Evolutionary conservation across 345 rosid genomes (phyloP).

Genomic region (Populus nigra): DNA sequence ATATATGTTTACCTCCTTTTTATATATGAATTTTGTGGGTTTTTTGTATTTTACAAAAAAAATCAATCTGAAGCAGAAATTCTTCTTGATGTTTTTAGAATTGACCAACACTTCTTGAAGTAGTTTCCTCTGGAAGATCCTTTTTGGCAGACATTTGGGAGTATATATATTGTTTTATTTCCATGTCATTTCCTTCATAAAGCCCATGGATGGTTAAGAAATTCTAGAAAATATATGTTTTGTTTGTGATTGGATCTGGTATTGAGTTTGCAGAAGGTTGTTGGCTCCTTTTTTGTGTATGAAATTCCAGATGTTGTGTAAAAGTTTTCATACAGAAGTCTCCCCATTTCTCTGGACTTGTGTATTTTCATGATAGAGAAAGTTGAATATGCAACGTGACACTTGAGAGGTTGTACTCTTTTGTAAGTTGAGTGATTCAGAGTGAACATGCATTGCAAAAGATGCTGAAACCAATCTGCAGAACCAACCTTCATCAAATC

Average conservation of each 20-base stretch:
- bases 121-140: not conserved
- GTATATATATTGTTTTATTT: not conserved
- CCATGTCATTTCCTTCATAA: not conserved
- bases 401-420: not conserved
- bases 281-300: no score
- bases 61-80: no score
- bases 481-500: not conserved
- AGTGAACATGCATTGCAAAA: not conserved
- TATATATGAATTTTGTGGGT: not conserved
- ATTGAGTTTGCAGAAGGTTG: no score
- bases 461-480: not conserved
- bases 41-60: not conserved
- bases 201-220: not conserved
- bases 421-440: not conserved
- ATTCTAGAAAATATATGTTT: not conserved
- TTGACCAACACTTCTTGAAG: not conserved
- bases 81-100: not conserved
- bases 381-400: no score
- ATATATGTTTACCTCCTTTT: no score
- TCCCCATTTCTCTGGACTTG: no score
- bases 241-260: not conserved
- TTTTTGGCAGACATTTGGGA: not conserved
- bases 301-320: no score
- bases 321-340: no score
- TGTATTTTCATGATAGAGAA: no score